Conservation (phyloP, 1,284 basidiomycete genomes). For the Ceratobasidium sp. region DNA sequence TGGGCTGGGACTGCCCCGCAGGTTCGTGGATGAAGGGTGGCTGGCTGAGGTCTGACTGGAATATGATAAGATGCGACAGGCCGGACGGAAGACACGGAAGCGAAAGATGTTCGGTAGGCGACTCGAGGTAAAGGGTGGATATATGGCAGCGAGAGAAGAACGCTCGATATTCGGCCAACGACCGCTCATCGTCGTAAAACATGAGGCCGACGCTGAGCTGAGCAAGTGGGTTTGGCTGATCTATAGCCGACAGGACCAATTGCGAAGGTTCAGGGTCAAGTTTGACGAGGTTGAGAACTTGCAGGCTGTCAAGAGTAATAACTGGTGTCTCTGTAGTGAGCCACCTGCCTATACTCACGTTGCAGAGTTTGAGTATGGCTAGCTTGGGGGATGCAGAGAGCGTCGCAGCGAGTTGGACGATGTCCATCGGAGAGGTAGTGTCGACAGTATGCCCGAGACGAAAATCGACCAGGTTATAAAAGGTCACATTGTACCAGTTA, state of each 20-base stretch:
- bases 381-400: not conserved
- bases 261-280: not conserved
- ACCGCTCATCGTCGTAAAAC: no score
- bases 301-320: not conserved
- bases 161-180: not conserved
- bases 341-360: not conserved
- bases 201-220: not conserved
- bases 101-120: not conserved
- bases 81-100: no score
- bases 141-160: conserved; percentile 1
- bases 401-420: not conserved
- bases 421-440: no score
- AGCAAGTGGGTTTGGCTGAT: not conserved
- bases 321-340: not conserved
- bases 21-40: not conserved
- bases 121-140: not conserved
- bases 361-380: not conserved
- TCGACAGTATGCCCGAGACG: no score
- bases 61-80: not conserved
- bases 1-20: not conserved
- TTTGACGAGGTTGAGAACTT: not conserved
- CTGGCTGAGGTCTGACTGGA: not conserved
- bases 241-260: not conserved
- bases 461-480: not conserved
- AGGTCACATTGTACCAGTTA: not conserved